These are phyloP conservation scores for Alternaria triticimaculans DNA, from an alignment of 2,329 filamentous ascomycete genomes.

Conservation along the genomic window DNA sequence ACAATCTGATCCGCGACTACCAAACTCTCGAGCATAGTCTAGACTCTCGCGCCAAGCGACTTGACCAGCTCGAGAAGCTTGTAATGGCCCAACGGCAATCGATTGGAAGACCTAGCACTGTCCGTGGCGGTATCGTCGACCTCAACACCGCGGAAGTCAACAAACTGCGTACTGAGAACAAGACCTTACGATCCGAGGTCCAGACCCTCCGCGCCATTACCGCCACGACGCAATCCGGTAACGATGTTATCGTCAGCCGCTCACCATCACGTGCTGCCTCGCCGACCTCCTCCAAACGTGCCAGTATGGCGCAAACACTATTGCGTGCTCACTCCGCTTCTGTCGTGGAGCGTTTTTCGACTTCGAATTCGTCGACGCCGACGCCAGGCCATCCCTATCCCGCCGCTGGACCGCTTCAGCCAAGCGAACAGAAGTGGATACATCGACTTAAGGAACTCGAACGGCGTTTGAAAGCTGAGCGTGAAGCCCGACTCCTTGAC, in stretches of 20 bases:
- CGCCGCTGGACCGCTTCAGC: conserved; percentile 48
- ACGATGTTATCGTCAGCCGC: conserved; percentile 32
- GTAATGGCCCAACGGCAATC: conserved; percentile 57
- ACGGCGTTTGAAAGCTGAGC: conserved; percentile 84
- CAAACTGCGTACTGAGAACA: conserved; percentile 66
- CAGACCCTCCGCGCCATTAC: conserved; percentile 66
- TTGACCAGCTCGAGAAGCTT: conserved; percentile 84
- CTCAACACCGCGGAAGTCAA: conserved; percentile 60
- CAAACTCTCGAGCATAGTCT: conserved; percentile 82
- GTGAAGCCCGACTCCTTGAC: conserved; percentile 85
- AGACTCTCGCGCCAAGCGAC: conserved; percentile 78
- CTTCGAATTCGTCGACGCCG: conserved; percentile 25
- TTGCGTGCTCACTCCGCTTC: conserved; percentile 62
- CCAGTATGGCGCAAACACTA: conserved; percentile 59
- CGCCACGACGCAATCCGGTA: conserved; percentile 31
- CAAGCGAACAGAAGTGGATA: conserved; percentile 78
- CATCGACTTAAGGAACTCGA: conserved; percentile 87
- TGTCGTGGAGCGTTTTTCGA: conserved; percentile 54
- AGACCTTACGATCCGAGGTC: conserved; percentile 65
- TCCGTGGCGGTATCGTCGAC: conserved; percentile 50
- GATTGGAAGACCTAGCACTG: conserved; percentile 47
- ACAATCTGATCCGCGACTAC: conserved; percentile 89
- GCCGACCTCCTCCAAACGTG: conserved; percentile 47
- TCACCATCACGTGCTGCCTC: conserved; percentile 37
- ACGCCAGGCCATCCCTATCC: conserved; percentile 42